These are phyloP conservation scores for Apiotrichum veenhuisii DNA, from an alignment of 1,284 basidiomycete species.

Conservation along the genomic window DNA sequence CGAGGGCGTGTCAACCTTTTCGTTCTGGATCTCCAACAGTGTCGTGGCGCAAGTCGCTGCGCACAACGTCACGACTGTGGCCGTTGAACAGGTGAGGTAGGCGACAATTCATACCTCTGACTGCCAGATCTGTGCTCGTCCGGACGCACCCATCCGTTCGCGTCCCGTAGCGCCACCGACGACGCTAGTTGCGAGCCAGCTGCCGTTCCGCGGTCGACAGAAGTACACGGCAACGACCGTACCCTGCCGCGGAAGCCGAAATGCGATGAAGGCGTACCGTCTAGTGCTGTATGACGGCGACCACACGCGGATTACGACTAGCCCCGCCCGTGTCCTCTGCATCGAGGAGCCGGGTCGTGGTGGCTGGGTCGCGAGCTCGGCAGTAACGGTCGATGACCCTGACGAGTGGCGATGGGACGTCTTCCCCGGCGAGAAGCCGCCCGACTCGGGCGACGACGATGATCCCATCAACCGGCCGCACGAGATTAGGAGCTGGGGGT, in stretches of 20 bases:
- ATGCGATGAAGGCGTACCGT: constrained; percentile 35
- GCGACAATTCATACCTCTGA: background rate
- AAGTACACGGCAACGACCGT: constrained; percentile 22
- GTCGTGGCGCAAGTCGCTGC: constrained; percentile 11
- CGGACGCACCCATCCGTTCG: constrained; percentile 9
- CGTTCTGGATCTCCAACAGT: constrained; percentile 30
- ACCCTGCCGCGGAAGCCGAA: constrained; percentile 26
- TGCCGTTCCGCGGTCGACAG: constrained; percentile 18
- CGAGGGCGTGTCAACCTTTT: constrained; percentile 21
- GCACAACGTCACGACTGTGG: constrained; percentile 24
- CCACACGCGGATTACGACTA: constrained; percentile 27
- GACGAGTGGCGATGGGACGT: constrained; percentile 44
- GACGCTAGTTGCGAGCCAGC: constrained; percentile 11
- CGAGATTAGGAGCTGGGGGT: background rate
- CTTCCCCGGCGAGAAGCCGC: background rate
- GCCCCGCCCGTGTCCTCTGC: constrained; percentile 33
- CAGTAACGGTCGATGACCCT: constrained; percentile 31
- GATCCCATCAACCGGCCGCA: background rate
- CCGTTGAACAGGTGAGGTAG: constrained; percentile 37
- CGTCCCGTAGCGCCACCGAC: constrained; percentile 5
- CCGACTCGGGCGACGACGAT: constrained; percentile 1
- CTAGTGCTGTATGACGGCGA: constrained; percentile 31
- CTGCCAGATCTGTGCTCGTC: constrained; percentile 13
- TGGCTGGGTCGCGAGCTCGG: constrained; percentile 30
- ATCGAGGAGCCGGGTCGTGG: constrained; percentile 29